phyloP scores from a whole-genome alignment of 208 protist species.

The Leishmania aethiopica region DNA sequence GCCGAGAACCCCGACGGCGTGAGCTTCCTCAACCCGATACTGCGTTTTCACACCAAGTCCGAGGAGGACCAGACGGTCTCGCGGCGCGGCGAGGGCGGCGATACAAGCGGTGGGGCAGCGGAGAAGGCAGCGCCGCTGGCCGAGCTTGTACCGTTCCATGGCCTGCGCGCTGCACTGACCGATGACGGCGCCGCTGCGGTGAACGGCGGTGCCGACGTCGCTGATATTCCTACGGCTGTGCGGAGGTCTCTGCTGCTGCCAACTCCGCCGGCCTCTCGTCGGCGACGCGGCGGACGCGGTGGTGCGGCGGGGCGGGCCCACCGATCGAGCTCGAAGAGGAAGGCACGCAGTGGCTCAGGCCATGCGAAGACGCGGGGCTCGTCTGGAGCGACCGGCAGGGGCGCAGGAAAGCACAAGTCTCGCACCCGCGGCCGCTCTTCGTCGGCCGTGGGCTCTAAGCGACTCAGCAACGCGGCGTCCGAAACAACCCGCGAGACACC shows the following conservation, averaged over 20 bases:
- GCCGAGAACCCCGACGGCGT: slow-evolving; percentile 82
- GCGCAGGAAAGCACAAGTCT: background rate
- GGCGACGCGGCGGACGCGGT: slow-evolving; percentile 9
- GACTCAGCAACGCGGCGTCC: slow-evolving; percentile 4
- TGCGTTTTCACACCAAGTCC: slow-evolving; percentile 74
- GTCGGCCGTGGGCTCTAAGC: background rate
- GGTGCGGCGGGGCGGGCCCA: background rate
- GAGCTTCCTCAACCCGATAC: slow-evolving; percentile 80
- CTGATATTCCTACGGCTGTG: slow-evolving; percentile 29
- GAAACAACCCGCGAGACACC: slow-evolving; percentile 5
- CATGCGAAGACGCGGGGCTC: background rate
- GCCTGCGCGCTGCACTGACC: slow-evolving; percentile 19
- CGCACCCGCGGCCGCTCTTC: background rate
- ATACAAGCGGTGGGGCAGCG: background rate
- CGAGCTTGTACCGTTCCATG: slow-evolving; percentile 30
- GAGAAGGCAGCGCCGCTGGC: slow-evolving; percentile 6
- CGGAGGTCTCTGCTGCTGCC: background rate
- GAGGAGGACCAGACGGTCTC: slow-evolving; percentile 59
- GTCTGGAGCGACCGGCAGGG: background rate
- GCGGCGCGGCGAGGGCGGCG: slow-evolving; percentile 32
- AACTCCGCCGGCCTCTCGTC: background rate
- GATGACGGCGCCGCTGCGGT: background rate
- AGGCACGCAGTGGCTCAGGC: background rate
- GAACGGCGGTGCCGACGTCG: slow-evolving; percentile 8
- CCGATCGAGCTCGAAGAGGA: slow-evolving; percentile 5